Base-by-base conservation (phyloP, 495 filamentous ascomycete species). In the Penicillium coffeae region DNA sequence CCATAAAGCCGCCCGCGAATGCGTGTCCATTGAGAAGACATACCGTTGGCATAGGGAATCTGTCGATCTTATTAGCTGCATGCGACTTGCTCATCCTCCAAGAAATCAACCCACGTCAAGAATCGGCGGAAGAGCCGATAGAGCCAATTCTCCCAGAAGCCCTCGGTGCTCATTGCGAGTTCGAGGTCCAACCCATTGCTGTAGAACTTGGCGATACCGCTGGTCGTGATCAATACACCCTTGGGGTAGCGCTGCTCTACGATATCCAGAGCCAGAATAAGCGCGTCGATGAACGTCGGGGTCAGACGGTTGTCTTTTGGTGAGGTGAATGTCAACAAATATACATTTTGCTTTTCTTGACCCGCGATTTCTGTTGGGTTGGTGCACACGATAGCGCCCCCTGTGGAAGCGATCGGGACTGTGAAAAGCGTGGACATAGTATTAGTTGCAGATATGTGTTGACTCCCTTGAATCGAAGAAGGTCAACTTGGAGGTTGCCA, bases 11-110 rank as follows among this genome's bases (percentile, higher is more conserved):
- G 30, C 77, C 88, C 13, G 88, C 88, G 61, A 90, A 92, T 42
- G 82, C 82, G 61, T 92, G 88, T n/a, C 88, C 88, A 45, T 89
- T 89, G 25, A 92, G 40, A 1, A 90, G 69, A 12, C 85, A 81
- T 38, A 92, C 63, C 0, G 87, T 91, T n/a, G 88, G 88, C 87
- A 90, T 90, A 21, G 86, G 85, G 60, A 85, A 89, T 46, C 78
- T 83, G 27, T 8, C 22, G 40, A 15, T 38, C 2, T 44, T 8
- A 9, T 13, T 62, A 38, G 5, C 12, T 19, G n/a, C 4, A 10
- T 36, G n/a, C 15, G 19, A 13, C 21, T 7, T 14, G 19, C 4
- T 16, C 6, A 5, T 5, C 4, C 25, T 10, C 25, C 25, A 30
- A 30, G 10, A 10, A 30, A 30, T 30, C 10, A 21, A 53, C 65